These are phyloP conservation scores for Boletus patriciae DNA, from an alignment of 768 basidiomycete genomes.

Conservation along the genomic window DNA sequence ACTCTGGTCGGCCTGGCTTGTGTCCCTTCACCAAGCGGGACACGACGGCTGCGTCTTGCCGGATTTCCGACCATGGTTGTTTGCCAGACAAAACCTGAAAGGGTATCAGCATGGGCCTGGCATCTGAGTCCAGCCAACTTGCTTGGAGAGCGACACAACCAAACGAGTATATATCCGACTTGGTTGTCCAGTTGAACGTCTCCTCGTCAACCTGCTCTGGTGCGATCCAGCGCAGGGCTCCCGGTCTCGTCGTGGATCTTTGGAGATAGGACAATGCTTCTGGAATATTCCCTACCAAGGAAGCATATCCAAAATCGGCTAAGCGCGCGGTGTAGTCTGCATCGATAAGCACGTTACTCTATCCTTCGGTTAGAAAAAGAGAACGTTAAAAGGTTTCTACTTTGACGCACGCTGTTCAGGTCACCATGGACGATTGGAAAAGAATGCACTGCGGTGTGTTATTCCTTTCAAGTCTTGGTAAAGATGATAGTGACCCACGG, in stretches of 20 bases:
- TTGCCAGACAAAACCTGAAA: no score
- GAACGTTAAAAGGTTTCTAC: no score
- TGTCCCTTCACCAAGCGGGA: no score
- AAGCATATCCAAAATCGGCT: conserved; percentile 35
- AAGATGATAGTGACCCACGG: background rate
- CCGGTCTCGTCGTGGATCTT: no score
- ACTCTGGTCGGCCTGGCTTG: no score
- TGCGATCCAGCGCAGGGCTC: no score
- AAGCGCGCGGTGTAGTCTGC: conserved; percentile 35
- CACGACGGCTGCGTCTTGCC: no score
- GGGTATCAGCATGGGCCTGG: background rate
- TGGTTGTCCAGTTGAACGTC: background rate
- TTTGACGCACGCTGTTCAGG: background rate
- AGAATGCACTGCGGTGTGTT: background rate
- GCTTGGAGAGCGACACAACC: conserved; percentile 30
- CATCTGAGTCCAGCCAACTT: conserved; percentile 1
- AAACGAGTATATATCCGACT: conserved; percentile 17
- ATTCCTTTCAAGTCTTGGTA: background rate
- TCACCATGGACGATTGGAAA: background rate
- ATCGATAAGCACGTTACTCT: conserved; percentile 19
- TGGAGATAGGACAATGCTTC: no score
- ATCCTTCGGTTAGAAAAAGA: background rate
- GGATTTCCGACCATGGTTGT: no score
- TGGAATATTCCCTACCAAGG: no score
- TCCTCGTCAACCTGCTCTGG: no score